A percentile compares a stretch with the other conserved stretches of the same genome.
Conservation (phyloP, 2,329 filamentous ascomycete genomes). For the Trichoderma simmonsii region DNA sequence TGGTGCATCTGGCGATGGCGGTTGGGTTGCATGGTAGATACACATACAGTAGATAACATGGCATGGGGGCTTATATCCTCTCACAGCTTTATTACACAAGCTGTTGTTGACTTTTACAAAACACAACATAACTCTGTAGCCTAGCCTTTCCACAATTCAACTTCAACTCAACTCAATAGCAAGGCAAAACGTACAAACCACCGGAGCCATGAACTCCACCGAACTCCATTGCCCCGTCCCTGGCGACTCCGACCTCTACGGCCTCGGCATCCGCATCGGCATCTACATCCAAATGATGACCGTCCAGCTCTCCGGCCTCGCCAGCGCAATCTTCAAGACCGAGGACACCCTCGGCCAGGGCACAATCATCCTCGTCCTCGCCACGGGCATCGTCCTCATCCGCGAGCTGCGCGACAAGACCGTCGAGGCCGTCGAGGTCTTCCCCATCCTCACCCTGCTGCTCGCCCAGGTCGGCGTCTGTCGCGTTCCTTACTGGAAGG, state of each 20-base stretch:
- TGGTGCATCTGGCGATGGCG: neutral
- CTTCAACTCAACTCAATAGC: neutral
- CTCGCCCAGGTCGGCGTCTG: conserved; percentile 25
- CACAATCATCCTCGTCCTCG: conserved; percentile 26
- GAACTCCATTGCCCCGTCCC: conserved; percentile 19
- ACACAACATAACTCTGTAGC: neutral
- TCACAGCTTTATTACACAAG: neutral
- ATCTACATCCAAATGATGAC: conserved; percentile 30
- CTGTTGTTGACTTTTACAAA: neutral
- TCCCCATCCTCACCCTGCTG: conserved; percentile 25
- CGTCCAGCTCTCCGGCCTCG: conserved; percentile 25
- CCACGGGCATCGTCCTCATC: conserved; percentile 23
- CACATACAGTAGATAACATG: neutral
- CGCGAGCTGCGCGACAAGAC: neutral
- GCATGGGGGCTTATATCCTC: neutral
- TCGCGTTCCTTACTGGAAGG: conserved; percentile 18
- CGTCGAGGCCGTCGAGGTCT: conserved; percentile 26
- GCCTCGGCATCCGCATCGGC: conserved; percentile 29
- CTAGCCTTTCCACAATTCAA: neutral
- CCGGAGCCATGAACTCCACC: neutral
- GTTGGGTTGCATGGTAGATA: neutral
- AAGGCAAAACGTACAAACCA: neutral
- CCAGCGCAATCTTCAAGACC: conserved; percentile 20
- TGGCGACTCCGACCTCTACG: conserved; percentile 29
- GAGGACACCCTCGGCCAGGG: conserved; percentile 25